phyloP scores from a whole-genome alignment of 2,329 filamentous ascomycete genomes.

The Volutella citrinella region DNA sequence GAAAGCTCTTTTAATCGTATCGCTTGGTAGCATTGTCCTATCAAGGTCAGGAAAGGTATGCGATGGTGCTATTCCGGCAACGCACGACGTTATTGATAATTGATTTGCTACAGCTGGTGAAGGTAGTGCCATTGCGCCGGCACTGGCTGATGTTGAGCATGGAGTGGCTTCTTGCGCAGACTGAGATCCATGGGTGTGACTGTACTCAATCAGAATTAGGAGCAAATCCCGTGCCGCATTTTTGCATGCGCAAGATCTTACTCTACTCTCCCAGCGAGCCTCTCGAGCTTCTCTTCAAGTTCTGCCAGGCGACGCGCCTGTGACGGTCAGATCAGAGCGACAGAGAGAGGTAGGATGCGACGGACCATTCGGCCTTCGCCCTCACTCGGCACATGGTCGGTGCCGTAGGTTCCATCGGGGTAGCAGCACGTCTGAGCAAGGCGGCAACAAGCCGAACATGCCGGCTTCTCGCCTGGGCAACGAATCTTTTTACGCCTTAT shows the following conservation, averaged over 20 bases:
- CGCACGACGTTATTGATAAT: neutral
- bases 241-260: neutral
- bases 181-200: neutral
- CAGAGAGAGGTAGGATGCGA: accelerated
- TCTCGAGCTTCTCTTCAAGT: constrained; percentile 16
- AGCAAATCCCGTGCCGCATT: no score
- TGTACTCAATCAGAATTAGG: neutral
- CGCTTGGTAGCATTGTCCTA: neutral
- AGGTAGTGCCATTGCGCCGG: neutral
- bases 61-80: no score
- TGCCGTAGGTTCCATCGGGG: neutral
- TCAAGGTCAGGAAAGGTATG: no score
- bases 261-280: constrained; percentile 8
- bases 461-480: constrained; percentile 12
- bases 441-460: constrained; percentile 13
- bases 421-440: constrained; percentile 10
- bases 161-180: constrained; percentile 6
- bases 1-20: neutral
- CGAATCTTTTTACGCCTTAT: constrained; percentile 16
- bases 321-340: neutral
- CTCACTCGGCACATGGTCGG: neutral
- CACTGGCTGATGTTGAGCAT: neutral
- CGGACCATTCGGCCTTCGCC: constrained; percentile 6
- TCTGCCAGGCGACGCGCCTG: constrained; percentile 10
- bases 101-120: neutral